Evolutionary conservation across 164 flowering plant genomes (phyloP), one percentile per base, ranked within the genome.

Genomic region (Annona cherimola): DNA sequence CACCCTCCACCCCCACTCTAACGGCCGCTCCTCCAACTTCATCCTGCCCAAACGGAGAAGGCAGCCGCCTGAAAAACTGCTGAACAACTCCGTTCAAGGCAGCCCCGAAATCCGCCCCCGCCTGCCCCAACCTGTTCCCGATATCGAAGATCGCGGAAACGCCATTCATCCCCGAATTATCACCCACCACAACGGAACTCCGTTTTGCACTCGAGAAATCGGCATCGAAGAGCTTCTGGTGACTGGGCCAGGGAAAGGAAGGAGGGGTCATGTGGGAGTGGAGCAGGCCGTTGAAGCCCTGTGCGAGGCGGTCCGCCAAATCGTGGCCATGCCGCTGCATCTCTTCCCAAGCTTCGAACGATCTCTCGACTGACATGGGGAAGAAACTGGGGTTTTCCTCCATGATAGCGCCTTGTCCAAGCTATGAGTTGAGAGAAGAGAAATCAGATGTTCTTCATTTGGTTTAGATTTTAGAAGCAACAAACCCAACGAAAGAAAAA

Each of bases 271-370:
- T 87, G 69, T 89, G 97, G 20, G 93, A 78, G 39, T 85, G 89
- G 67, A 94, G 82, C 74, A 95, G 73, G 1, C 91, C 97, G 4
- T 79, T 84, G 72, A 95, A 88, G 0, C 98, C 96, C 77, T 95
- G 98, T 3, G 97, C 86, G 0, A 95, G 78, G 71, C 87, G 81
- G 66, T 95, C 99, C 4, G 98, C 99, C 7, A 95, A 73, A 77
- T 91, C 97, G 63, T 82, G 96, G 2, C 98, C 93, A n/a, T 95
- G 99, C 42, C 98, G 76, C 77, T 92, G 98, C 69, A 95, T 86
- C 87, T 95, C 99, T 73, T 92, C 98, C 99, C 99, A 95, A 26
- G 98, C 97, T 73, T 95, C 99, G 41, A 95, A 85, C 0, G 97
- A 86, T 69, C 93, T 91, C 80, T 92, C 97, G 9, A 84, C 87